Evolutionary conservation across 345 rosid species (phyloP), one percentile per base, ranked within the genome.

Genomic region (Citrus sp.): DNA sequence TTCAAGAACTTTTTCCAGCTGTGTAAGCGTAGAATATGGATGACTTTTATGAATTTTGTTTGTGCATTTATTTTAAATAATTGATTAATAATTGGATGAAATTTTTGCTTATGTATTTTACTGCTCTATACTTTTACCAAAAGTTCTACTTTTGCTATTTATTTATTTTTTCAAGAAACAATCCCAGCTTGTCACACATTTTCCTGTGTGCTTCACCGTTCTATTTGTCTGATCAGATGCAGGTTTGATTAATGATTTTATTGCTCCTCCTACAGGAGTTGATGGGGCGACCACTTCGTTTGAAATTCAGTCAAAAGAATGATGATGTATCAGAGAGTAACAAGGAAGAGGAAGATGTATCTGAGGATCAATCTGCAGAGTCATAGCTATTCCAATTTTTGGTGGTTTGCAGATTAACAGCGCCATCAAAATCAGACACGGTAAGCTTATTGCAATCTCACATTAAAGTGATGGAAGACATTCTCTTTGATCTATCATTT

Each of bases 231-330:
- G 7, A 30, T 65, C 54, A 76, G 35, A 65, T 76, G 64, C 32
- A 51, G n/a, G 49, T 28, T 49, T 66, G 49, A 21, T 64, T 67
- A 25, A 66, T 55, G 40, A 6, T 80, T 65, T 80, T n/a, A 24
- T 71, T 81, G 25, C 70, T 74, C 68, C 13, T 80, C 49, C 37
- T 82, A 76, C 80, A 93, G 97, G 95, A 93, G 80, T 82, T 95
- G 79, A 90, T 93, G 98, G 98, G 91, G 24, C 90, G 98, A 21
- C 90, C 97, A 55, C 14, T 95, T 79, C 85, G 80, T 70, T 87
- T 95, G 58, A 95, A 93, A 83, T 81, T 92, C 80, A 91, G 92
- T 38, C 84, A 90, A 55, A 84, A 66, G 70, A 86, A 34, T 38
- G 84, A 77, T 14, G 82, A 80, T 34, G 92, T 87, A 85, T 82